Base-by-base conservation (phyloP, 345 rosid genomes). In the Cardamine occulta region DNA sequence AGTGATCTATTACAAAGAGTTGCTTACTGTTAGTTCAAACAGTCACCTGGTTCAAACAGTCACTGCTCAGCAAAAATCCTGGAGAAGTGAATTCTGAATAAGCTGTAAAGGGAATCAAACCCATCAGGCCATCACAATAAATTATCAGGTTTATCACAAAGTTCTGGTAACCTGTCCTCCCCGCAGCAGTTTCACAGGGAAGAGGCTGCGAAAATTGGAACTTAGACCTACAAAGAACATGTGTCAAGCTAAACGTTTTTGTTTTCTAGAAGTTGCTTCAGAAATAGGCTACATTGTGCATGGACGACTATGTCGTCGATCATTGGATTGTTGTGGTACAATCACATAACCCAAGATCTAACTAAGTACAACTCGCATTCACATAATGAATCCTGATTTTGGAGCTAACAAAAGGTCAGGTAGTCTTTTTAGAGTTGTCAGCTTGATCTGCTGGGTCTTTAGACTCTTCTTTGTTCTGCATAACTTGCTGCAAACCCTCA, bases 401-500 rank as follows among this genome's bases (percentile, higher is more conserved):
- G 65, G 54, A 70, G 56, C 71, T 64, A 37, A 26, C 54, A 52
- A 51, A 51, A 28, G 9, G 6, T 78, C 58, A 78, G n/a, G 51
- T 40, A 42, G 72, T 64, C 49, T 71, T 77, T 49, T 71, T 57
- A 49, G 76, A 77, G 23, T 65, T 64, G 56, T 78, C 70, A 28
- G 77, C 28, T 58, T 72, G 58, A 66, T 72, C 64, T 52, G 4
- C 18, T 17, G 60, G 70, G 19, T 4, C 57, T 56, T 85, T 35
- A 32, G 88, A 34, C 54, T 84, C 86, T 57, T 75, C 80, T 57
- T 88, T 84, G 78, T 74, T 83, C 72, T 85, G 88, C 88, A 84
- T 79, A 67, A 81, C 88, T 81, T 86, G 87, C 74, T 90, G 92
- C 44, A 90, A 53, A 19, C 97, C 93, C 76, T 92, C 92, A 70